Evolutionary conservation across 768 basidiomycete genomes (phyloP).

Genomic region (Lentinula edodes): DNA sequence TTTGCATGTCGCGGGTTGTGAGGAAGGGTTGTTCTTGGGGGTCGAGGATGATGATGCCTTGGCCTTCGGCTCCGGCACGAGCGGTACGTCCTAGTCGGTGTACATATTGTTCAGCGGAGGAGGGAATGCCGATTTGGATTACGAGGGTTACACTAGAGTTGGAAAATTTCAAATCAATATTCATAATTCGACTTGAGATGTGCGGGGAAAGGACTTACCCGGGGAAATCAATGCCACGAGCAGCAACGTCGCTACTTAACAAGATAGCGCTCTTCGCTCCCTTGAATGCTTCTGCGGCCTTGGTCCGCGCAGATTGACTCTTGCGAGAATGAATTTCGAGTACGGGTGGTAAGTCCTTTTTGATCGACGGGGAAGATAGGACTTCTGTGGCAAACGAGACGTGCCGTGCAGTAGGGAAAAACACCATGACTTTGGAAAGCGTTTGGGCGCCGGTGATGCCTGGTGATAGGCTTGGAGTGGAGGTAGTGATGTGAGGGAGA

Average conservation of each 20-base stretch:
- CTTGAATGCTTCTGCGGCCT: slow-evolving; percentile 46
- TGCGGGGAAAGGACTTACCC: slow-evolving; percentile 26
- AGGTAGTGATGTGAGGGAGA: neutral
- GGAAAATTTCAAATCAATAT: neutral
- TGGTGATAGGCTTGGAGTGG: slow-evolving; percentile 7
- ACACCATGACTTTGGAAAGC: slow-evolving; percentile 46
- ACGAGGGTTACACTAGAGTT: slow-evolving; percentile 52
- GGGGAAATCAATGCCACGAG: slow-evolving; percentile 67
- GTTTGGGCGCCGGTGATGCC: slow-evolving; percentile 3
- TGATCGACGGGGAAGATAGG: slow-evolving; percentile 21
- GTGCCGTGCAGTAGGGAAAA: slow-evolving; percentile 64
- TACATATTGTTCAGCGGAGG: slow-evolving; percentile 70
- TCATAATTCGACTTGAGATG: neutral
- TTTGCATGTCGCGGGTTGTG: slow-evolving; percentile 26
- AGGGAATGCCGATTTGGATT: slow-evolving; percentile 60
- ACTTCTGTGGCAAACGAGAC: slow-evolving; percentile 35
- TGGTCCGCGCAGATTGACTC: slow-evolving; percentile 41
- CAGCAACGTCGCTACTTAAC: slow-evolving; percentile 52
- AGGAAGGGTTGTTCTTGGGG: slow-evolving; percentile 48
- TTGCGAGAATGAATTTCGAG: slow-evolving; percentile 56
- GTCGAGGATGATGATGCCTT: slow-evolving; percentile 51
- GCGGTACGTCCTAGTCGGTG: slow-evolving; percentile 78
- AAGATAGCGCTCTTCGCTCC: slow-evolving; percentile 37
- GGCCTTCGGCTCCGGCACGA: slow-evolving; percentile 62
- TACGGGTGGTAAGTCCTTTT: slow-evolving; percentile 28